Conservation (phyloP, 2,329 filamentous ascomycete genomes). For the Nakataea oryzae region DNA sequence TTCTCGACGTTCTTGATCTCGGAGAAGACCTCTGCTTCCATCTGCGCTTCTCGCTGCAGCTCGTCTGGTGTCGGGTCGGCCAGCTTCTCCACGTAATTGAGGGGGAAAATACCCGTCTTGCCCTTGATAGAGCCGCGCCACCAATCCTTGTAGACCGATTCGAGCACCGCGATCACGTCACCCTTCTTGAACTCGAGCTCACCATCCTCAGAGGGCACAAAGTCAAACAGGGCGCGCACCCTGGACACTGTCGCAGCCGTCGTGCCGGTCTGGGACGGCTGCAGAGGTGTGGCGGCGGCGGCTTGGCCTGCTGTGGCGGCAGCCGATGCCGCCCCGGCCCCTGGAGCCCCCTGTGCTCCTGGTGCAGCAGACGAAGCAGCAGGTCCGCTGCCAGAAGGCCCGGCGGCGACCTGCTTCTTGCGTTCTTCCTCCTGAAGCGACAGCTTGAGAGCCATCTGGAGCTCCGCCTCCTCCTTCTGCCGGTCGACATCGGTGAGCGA, state of each 20-base stretch:
- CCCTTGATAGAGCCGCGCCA: slow-evolving; percentile 94
- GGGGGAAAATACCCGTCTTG: slow-evolving; percentile 92
- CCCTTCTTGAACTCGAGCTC: slow-evolving; percentile 95
- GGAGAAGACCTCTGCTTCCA: slow-evolving; percentile 65
- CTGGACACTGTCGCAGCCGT: slow-evolving; percentile 94
- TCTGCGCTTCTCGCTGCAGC: slow-evolving; percentile 88
- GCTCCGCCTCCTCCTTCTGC: slow-evolving; percentile 91
- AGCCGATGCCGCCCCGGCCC: slow-evolving; percentile 20
- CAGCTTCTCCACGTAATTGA: slow-evolving; percentile 98
- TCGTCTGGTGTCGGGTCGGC: slow-evolving; percentile 91
- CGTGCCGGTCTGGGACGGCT: slow-evolving; percentile 65
- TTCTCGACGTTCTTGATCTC: slow-evolving; percentile 57
- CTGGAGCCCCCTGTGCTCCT: slow-evolving; percentile 9
- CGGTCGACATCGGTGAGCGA: slow-evolving; percentile 83
- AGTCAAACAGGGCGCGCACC: slow-evolving; percentile 89
- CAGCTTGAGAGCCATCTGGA: slow-evolving; percentile 90
- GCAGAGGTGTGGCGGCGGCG: slow-evolving; percentile 30
- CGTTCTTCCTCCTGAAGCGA: slow-evolving; percentile 80
- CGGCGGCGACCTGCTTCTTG: slow-evolving; percentile 36
- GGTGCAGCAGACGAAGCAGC: slow-evolving; percentile 19
- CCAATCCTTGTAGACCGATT: slow-evolving; percentile 99
- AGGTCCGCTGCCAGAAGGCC: slow-evolving; percentile 22
- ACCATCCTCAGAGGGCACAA: slow-evolving; percentile 84
- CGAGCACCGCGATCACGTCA: slow-evolving; percentile 91
- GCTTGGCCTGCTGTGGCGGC: slow-evolving; percentile 23